Percentiles rank a stretch among this genome's conserved stretches.
These are phyloP conservation scores for Speleostelium caveatum DNA, from an alignment of 78 protist species.

Conservation along the genomic window DNA sequence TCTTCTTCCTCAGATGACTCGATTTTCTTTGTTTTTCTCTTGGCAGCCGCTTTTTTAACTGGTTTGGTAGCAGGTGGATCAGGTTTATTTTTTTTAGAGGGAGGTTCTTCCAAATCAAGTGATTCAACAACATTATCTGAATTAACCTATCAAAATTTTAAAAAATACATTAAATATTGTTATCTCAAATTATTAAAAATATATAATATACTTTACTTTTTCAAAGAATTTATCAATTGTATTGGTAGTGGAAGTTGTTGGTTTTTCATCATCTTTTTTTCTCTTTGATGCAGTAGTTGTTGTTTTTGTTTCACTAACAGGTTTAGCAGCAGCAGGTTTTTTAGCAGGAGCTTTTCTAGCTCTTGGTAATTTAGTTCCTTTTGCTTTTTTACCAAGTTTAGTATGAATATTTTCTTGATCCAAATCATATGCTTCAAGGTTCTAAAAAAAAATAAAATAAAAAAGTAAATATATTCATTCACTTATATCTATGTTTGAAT, in stretches of 20 bases:
- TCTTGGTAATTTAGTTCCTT: conserved; percentile 34
- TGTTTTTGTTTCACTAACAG: not conserved
- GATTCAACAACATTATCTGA: not conserved
- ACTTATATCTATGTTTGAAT: not conserved
- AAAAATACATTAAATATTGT: not conserved
- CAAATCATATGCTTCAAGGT: conserved; percentile 41
- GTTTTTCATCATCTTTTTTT: conserved; percentile 1
- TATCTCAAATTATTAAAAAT: not conserved
- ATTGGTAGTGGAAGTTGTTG: not conserved
- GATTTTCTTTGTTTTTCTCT: not conserved
- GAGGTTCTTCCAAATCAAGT: not conserved
- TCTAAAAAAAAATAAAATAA: conserved; percentile 1
- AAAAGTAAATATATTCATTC: not conserved
- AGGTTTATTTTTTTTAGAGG: too few relatives aligned
- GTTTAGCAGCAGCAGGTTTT: not conserved
- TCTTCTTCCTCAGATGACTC: not conserved
- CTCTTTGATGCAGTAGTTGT: not conserved
- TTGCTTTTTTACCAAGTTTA: not conserved
- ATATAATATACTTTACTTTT: not conserved
- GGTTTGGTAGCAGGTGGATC: not conserved
- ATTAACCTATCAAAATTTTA: not conserved
- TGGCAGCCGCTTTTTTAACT: not conserved
- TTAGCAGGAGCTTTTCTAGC: conserved; percentile 18
- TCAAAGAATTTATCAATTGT: conserved; percentile 8
- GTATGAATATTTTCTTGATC: not conserved